Evolutionary conservation across 768 basidiomycete species (phyloP).

Genomic region (Lyophyllum shimeji): DNA sequence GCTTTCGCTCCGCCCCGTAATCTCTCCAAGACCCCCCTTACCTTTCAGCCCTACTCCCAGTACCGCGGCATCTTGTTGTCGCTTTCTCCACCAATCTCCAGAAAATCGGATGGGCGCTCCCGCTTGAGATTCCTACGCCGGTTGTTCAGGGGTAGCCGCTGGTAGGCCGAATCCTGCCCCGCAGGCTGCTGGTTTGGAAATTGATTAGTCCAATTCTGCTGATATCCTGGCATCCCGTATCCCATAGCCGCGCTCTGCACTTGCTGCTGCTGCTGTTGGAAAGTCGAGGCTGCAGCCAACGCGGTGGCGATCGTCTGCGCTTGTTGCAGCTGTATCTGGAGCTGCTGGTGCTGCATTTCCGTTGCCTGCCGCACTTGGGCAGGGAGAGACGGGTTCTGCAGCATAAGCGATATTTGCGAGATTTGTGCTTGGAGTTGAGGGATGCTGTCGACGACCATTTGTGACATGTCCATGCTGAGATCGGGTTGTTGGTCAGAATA

Average conservation of each 20-base stretch:
- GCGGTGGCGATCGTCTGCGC: conserved; percentile 72
- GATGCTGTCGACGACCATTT: conserved; percentile 71
- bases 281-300: conserved; percentile 54
- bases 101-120: conserved; percentile 81
- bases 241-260: conserved; percentile 39
- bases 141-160: conserved; percentile 80
- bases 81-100: conserved; percentile 66
- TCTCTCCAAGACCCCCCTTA: background rate
- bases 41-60: conserved; percentile 59
- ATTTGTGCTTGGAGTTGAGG: conserved; percentile 86
- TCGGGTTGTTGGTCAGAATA: conserved; percentile 74
- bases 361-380: conserved; percentile 73
- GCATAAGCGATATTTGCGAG: conserved; percentile 73
- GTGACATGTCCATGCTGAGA: conserved; percentile 63
- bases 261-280: conserved; percentile 54
- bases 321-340: conserved; percentile 77
- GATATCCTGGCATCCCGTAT: conserved; percentile 39
- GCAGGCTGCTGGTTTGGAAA: conserved; percentile 66
- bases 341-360: conserved; percentile 79
- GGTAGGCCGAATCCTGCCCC: conserved; percentile 82
- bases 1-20: too few relatives aligned
- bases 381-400: conserved; percentile 77
- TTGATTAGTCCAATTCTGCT: conserved; percentile 42
- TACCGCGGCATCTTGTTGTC: conserved; percentile 70
- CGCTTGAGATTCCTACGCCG: conserved; percentile 76